Evolutionary conservation across 441 rosid species (phyloP), one percentile per base, ranked within the genome.

Genomic region (Flueggea neowawraea): DNA sequence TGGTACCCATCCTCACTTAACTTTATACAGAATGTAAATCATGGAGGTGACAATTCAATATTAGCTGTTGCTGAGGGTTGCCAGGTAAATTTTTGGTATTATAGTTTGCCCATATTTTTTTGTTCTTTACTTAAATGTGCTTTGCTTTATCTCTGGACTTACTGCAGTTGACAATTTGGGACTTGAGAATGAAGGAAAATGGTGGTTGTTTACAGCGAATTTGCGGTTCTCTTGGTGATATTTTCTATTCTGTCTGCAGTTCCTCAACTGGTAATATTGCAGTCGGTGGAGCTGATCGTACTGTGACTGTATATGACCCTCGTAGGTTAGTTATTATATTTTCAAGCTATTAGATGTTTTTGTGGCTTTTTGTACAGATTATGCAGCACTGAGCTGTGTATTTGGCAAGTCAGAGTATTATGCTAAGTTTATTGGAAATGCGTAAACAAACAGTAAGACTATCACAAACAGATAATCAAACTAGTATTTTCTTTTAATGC

Each of bases 301-400:
- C 84, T 5, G 85, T 87, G 58, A 78, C 88, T 39, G 63, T 87
- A 52, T 87, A 84, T 79, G 94, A 87, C 82, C 88, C 94, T 62
- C 88, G 90, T 75, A 84, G 88, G 93, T 87, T 63, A 45, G 70
- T 67, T 28, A 5, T 57, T 12, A 15, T 55, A 57, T 60, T 67
- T 6, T 43, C 45, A 43, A 6, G 45, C 1, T 43, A 43, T 22
- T 22, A 2, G 28, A 22, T 22, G 28, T 22, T 22, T n/a, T 22
- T 22, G 28, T 22, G 28, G 28, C 28, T 22, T 22, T n/a, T 22
- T 22, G 28, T 2, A 22, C 28, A 22, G 28, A 22, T 22, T 22
- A 22, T 22, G 28, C 28, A 22, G 28, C 28, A 22, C 28, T 22
- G 28, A 22, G 28, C 28, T 43, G 45, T 43, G 45, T 43, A 43